These are phyloP conservation scores for Pulveroboletus sp. DNA, from an alignment of 768 basidiomycete species.

Conservation along the genomic window DNA sequence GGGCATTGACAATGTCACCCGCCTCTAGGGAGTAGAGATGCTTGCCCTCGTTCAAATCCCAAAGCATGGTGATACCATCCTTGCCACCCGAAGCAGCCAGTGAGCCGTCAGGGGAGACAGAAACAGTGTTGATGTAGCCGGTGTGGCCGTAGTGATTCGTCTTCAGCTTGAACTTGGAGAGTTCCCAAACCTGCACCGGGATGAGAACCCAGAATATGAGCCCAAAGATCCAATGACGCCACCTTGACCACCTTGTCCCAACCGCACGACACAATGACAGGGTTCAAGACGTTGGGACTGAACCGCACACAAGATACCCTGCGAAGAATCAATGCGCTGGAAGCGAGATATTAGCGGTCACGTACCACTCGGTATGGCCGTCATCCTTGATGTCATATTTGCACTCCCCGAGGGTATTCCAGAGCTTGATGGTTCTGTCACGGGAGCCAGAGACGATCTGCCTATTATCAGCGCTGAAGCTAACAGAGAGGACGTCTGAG, in stretches of 20 bases:
- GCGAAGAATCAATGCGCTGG: not conserved
- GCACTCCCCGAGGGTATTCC: constrained; percentile 99
- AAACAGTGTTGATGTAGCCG: constrained; percentile 97
- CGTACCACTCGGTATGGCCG: constrained; percentile 90
- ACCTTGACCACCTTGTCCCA: constrained; percentile 99
- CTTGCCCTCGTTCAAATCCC: constrained; percentile 99
- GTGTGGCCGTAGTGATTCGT: constrained; percentile 99
- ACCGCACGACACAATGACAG: constrained; percentile 97
- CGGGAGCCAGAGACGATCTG: constrained; percentile 99
- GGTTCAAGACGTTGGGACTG: constrained; percentile 95
- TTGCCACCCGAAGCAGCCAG: constrained; percentile 99
- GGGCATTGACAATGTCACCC: constrained; percentile 96
- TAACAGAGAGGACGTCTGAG: constrained; percentile 96
- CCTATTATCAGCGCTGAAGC: constrained; percentile 99
- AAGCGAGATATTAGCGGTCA: not conserved
- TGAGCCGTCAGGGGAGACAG: constrained; percentile 98
- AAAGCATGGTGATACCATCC: constrained; percentile 99
- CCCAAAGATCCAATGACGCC: constrained; percentile 25
- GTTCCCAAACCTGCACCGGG: constrained; percentile 91
- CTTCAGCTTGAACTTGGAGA: constrained; percentile 99
- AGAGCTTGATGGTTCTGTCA: constrained; percentile 97
- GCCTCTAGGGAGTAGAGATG: constrained; percentile 99
- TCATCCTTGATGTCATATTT: constrained; percentile 99
- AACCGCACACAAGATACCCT: constrained; percentile 99
- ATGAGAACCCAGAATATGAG: constrained; percentile 5